Base-by-base conservation (phyloP, 164 flowering plant genomes). In the Saururus chinensis region DNA sequence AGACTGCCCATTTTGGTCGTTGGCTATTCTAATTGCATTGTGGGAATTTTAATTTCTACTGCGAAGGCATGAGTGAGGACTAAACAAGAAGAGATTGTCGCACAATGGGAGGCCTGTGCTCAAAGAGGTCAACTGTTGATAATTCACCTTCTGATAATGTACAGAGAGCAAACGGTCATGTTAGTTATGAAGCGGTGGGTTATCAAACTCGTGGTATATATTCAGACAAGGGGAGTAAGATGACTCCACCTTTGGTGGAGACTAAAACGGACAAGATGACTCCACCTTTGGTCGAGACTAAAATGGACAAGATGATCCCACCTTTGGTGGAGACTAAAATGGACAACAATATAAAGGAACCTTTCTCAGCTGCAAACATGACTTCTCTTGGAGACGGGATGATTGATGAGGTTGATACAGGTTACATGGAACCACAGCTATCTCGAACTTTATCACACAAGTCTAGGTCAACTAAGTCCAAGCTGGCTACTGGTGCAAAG, bases 51-150 rank as follows among this genome's bases (percentile, higher is more conserved):
- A 9, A 7, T 45, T 45, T 45, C 37, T 6, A 2, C 37, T 12
- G 49, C 49, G 11, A 45, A 45, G 7, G 49, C 11, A 45, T 9
- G 49, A 45, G 14, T 45, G 13, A 45, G 14, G 49, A 45, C 14
- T 45, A 45, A 45, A 45, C 49, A 9, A 2, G 49, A 17, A 45
- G 49, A 12, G 49, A 9, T 45, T 45, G 68, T 45, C 19, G 24
- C 60, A 64, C 53, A 49, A 90, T 90, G 97, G 97, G 97, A 53
- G 92, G 97, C 65, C 60, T 90, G 71, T 90, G 97, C 75, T 85
- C 95, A 64, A 85, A 76, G 76, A 77, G 90, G 62, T 68, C 89
- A 54, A 71, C 88, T 52, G 78, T 77, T 40, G 82, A 83, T 53
- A 70, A 66, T 76, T 78, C 78, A 57, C 75, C 78, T 49, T 75